Base-by-base conservation (phyloP, 2,329 filamentous ascomycete species). In the Dactylellina drechsleri region DNA sequence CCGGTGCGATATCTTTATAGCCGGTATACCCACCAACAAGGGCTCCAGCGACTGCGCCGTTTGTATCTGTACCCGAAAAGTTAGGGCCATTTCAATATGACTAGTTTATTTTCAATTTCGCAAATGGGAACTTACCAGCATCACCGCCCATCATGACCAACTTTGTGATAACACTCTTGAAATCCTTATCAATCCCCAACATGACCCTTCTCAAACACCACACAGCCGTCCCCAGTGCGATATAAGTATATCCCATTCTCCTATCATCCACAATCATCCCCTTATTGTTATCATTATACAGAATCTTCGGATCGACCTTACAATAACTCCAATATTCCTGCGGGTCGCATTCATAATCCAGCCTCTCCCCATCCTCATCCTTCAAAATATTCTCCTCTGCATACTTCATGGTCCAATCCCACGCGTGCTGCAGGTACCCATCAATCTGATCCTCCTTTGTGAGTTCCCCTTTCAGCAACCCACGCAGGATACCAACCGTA, bases 171-270 rank as follows among this genome's bases (percentile, higher is more conserved):
- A 10, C 85, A 79, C 4, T 82, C 79, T 78, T 87, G 84, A 74
- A 87, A 86, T 67, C 53, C 31, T 36, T 36, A 59, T 76, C 76
- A 13, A 80, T 66, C 59, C 80, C 80, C 4, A 82, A 80, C 77
- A 86, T 84, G 0, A 83, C 84, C 16, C 83, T 77, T 1, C 85
- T 81, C 7, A 86, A 79, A 10, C 83, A 79, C 16, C 85, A 77
- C 10, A 86, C 80, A 0, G 84, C 85, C 0, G 84, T 82, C 0
- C 85, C 85, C 12, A 87, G 82, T 3, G 84, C 83, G 79, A 87
- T 86, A 79, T 86, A 86, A 26, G 86, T 85, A 71, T 86, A 86
- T 2, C 86, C 85, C 53, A 87, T 86, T 77, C 83, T 82, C 26
- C 78, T 77, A 4, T 84, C 83, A 70, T 87, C 85, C 16, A 86